Evolutionary conservation across 2,329 filamentous ascomycete species (phyloP).

Genomic region (Monosporascus ibericus): DNA sequence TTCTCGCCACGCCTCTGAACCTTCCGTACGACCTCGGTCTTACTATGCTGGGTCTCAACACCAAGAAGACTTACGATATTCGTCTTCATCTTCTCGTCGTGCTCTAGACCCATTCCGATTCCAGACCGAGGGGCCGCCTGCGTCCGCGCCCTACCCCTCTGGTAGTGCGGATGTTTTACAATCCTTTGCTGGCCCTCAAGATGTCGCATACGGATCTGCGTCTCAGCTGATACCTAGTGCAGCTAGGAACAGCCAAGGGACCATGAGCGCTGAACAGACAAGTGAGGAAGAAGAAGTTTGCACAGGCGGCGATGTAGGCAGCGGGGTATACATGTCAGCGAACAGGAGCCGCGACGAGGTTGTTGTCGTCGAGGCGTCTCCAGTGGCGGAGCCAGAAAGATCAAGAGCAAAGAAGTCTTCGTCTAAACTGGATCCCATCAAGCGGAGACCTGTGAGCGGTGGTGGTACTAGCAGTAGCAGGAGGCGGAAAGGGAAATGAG

Average conservation of each 20-base stretch:
- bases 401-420: constrained; percentile 35
- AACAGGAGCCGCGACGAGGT: constrained; percentile 30
- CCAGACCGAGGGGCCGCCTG: constrained; percentile 37
- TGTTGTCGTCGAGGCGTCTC: constrained; percentile 30
- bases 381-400: constrained; percentile 22
- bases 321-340: constrained; percentile 18
- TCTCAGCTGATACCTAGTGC: constrained; percentile 19
- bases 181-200: constrained; percentile 29
- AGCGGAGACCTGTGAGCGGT: constrained; percentile 32
- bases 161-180: constrained; percentile 30
- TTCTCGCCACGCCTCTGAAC: constrained; percentile 40
- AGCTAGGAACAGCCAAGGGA: constrained; percentile 27
- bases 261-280: constrained; percentile 29
- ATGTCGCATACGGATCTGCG: constrained; percentile 10
- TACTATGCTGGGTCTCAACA: constrained; percentile 18
- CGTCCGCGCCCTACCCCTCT: constrained; percentile 28
- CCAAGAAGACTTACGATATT: constrained; percentile 28
- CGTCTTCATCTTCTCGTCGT: constrained; percentile 22
- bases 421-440: constrained; percentile 25
- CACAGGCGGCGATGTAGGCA: constrained; percentile 22
- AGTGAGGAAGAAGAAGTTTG: constrained; percentile 26
- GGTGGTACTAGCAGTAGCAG: constrained; percentile 10
- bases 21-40: constrained; percentile 27
- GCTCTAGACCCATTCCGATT: constrained; percentile 45
- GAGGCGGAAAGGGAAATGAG: constrained; percentile 27